Evolutionary conservation across 2,329 filamentous ascomycete genomes (phyloP).

Genomic region (Fusarium sororula): DNA sequence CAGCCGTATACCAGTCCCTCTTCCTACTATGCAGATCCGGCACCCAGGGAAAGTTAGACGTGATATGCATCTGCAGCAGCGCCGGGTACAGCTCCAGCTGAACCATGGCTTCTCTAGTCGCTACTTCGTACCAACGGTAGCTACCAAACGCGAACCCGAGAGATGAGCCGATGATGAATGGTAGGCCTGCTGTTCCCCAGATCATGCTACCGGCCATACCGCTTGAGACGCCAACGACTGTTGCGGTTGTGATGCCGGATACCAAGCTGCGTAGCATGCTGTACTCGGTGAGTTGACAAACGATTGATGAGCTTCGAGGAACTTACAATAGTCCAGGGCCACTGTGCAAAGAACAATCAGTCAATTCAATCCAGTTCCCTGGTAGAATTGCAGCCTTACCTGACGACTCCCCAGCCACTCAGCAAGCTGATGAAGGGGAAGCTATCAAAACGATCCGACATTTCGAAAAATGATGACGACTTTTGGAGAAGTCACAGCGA

Average conservation of each 20-base stretch:
- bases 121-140: background rate
- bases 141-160: background rate
- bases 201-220: slow-evolving; percentile 7
- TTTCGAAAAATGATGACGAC: background rate
- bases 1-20: background rate
- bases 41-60: slow-evolving; percentile 1
- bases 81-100: background rate
- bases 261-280: slow-evolving; percentile 2
- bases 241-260: background rate
- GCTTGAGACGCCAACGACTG: background rate
- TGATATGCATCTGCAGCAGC: background rate
- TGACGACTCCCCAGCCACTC: slow-evolving; percentile 8
- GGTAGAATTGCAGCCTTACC: background rate
- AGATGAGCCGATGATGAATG: background rate
- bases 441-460: background rate
- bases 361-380: background rate
- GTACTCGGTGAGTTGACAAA: fast-evolving
- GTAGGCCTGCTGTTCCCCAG: background rate
- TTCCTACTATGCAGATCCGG: background rate
- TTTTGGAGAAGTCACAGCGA: fast-evolving
- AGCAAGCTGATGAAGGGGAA: background rate
- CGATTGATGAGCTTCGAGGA: fast-evolving
- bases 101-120: slow-evolving; percentile 2
- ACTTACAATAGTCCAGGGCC: slow-evolving; percentile 5
- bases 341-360: background rate